These are phyloP conservation scores for Boletus tomentosulus DNA, from an alignment of 768 basidiomycete genomes.

Conservation along the genomic window DNA sequence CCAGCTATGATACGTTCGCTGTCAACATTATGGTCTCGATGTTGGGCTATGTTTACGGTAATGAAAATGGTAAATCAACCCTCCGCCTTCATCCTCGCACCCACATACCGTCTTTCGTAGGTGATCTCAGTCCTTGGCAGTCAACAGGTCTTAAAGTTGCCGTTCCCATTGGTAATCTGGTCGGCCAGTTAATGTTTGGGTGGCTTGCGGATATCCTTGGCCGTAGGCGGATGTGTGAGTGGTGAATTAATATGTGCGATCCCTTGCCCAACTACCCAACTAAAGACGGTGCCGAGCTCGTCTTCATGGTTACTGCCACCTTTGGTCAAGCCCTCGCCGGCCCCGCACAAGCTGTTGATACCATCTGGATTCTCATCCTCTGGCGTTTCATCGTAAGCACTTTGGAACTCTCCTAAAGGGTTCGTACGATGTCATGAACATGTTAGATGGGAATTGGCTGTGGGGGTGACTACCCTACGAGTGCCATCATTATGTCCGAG, in stretches of 20 bases:
- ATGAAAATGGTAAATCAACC: constrained; percentile 22
- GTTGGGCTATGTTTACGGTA: constrained; percentile 76
- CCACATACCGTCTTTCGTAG: constrained; percentile 4
- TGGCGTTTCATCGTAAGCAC: constrained; percentile 71
- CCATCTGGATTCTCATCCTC: constrained; percentile 68
- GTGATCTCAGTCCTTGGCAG: constrained; percentile 48
- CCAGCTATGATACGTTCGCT: constrained; percentile 75
- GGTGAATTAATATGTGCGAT: not conserved
- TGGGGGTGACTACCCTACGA: constrained; percentile 82
- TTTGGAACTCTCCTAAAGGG: not conserved
- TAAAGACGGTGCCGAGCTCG: constrained; percentile 49
- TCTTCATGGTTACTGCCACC: constrained; percentile 73
- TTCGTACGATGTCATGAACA: not conserved
- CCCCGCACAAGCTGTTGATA: constrained; percentile 51
- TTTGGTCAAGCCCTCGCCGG: constrained; percentile 79
- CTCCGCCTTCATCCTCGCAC: not conserved
- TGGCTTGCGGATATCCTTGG: constrained; percentile 73
- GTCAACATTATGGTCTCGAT: constrained; percentile 82
- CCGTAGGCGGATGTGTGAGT: constrained; percentile 75
- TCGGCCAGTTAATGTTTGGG: constrained; percentile 74
- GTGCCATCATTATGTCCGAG: constrained; percentile 85
- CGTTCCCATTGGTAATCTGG: constrained; percentile 64
- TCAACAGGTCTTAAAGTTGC: constrained; percentile 78
- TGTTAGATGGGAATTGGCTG: constrained; percentile 72
- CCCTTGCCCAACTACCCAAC: constrained; percentile 2